phyloP scores from a whole-genome alignment of 495 filamentous ascomycete species.

The Bacidia rubella region DNA sequence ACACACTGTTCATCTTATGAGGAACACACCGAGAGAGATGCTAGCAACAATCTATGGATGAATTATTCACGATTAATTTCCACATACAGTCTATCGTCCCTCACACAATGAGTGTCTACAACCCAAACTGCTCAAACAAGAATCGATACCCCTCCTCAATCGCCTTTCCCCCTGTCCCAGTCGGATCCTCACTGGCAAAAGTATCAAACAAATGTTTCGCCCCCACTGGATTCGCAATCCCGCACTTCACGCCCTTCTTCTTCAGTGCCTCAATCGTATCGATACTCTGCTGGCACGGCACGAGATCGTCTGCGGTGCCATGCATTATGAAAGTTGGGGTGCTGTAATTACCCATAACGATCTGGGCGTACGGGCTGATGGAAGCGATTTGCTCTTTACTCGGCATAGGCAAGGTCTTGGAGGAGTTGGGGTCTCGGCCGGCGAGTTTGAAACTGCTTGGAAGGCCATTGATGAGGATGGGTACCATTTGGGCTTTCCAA shows the following conservation, averaged over 20 bases:
- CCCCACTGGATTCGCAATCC: neutral
- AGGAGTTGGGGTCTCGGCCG: neutral
- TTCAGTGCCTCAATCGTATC: slow-evolving; percentile 4
- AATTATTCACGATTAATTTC: no score
- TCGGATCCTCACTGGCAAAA: slow-evolving; percentile 2
- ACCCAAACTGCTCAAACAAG: no score
- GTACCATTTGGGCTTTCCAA: slow-evolving; percentile 24
- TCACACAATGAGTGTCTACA: no score
- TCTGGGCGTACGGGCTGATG: slow-evolving; percentile 28
- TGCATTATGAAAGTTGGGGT: slow-evolving; percentile 37
- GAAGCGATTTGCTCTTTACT: slow-evolving; percentile 13
- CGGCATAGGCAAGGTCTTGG: neutral
- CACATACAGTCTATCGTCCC: no score
- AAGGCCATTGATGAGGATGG: slow-evolving; percentile 21
- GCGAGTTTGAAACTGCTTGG: no score
- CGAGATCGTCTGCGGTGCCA: slow-evolving; percentile 27
- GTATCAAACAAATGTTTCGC: slow-evolving; percentile 7
- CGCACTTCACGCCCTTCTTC: neutral
- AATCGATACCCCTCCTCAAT: no score
- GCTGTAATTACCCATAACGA: slow-evolving; percentile 25
- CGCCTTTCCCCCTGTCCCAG: no score
- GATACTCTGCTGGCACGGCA: slow-evolving; percentile 5
- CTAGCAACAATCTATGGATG: no score
- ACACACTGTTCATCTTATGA: no score
- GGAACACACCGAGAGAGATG: no score